A percentile compares a stretch with the other conserved stretches of the same genome.
phyloP scores from a whole-genome alignment of 2,329 filamentous ascomycete species.

The Celoporthe dispersa region DNA sequence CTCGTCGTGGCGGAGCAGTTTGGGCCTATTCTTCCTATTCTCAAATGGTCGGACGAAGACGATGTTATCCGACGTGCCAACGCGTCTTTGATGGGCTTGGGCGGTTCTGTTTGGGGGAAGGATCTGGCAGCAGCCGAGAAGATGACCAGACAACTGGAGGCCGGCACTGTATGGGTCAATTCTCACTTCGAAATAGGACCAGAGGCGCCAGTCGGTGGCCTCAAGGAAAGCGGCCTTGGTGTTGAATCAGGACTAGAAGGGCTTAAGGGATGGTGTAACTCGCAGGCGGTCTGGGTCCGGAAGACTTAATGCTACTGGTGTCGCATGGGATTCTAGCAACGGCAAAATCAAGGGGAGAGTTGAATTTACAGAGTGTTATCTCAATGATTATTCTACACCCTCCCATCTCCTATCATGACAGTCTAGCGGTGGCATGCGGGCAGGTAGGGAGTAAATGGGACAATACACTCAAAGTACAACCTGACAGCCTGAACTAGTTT shows the following conservation, averaged over 20 bases:
- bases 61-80: constrained; percentile 54
- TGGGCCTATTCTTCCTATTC: constrained; percentile 50
- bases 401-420: too few relatives aligned
- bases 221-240: constrained; percentile 57
- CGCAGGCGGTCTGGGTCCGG: constrained; percentile 15
- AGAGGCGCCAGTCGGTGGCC: constrained; percentile 51
- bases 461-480: too few relatives aligned
- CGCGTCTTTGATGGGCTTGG: constrained; percentile 53
- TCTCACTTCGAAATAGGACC: constrained; percentile 45
- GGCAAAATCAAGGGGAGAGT: too few relatives aligned
- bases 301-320: too few relatives aligned
- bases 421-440: too few relatives aligned
- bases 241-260: constrained; percentile 49
- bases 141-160: constrained; percentile 52
- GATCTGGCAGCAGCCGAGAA: constrained; percentile 52
- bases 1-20: constrained; percentile 62
- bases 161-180: constrained; percentile 63
- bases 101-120: constrained; percentile 56
- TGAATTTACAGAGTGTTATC: too few relatives aligned
- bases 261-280: constrained; percentile 40
- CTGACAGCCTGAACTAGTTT: too few relatives aligned
- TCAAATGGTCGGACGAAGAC: constrained; percentile 49
- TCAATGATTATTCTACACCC: too few relatives aligned
- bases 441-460: too few relatives aligned
- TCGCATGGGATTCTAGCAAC: too few relatives aligned